A percentile compares a stretch with the other conserved stretches of the same genome.
Evolutionary conservation across 1,284 basidiomycete genomes (phyloP).

Genomic region (Irpex rosettiformis): DNA sequence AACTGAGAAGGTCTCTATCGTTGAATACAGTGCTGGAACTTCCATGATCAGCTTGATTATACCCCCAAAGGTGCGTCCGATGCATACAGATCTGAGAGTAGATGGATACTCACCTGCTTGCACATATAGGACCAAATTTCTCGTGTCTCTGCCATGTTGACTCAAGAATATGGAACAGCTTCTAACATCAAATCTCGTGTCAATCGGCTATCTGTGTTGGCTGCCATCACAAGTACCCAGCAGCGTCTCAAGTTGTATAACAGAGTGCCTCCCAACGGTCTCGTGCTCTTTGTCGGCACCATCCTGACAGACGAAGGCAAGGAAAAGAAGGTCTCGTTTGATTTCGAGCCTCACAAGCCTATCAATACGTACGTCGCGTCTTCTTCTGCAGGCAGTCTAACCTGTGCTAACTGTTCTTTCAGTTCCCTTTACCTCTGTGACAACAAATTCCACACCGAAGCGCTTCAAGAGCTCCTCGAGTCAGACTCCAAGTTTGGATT

Average conservation of each 20-base stretch:
- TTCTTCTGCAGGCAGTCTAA: slow-evolving; percentile 7
- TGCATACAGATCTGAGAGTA: slow-evolving; percentile 11
- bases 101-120: slow-evolving; percentile 14
- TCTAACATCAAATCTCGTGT: slow-evolving; percentile 99
- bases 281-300: slow-evolving; percentile 97
- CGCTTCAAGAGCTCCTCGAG: slow-evolving; percentile 94
- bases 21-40: slow-evolving; percentile 75
- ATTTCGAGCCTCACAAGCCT: slow-evolving; percentile 97
- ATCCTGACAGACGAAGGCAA: slow-evolving; percentile 98
- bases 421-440: slow-evolving; percentile 98
- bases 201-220: slow-evolving; percentile 95
- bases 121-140: slow-evolving; percentile 89
- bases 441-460: slow-evolving; percentile 99
- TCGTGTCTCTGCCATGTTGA: slow-evolving; percentile 91
- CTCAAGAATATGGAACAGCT: slow-evolving; percentile 96
- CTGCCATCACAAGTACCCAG: slow-evolving; percentile 99
- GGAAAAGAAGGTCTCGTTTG: slow-evolving; percentile 97
- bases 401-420: slow-evolving; percentile 8
- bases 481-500: slow-evolving; percentile 98
- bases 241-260: slow-evolving; percentile 97
- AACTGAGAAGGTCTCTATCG: slow-evolving; percentile 17
- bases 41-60: slow-evolving; percentile 99
- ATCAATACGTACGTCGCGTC: slow-evolving; percentile 85
- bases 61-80: slow-evolving; percentile 76
- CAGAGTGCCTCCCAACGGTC: slow-evolving; percentile 93